These are phyloP conservation scores for Paraglomus brasilianum DNA, from an alignment of 192 early-diverging fungal species.

Conservation along the genomic window DNA sequence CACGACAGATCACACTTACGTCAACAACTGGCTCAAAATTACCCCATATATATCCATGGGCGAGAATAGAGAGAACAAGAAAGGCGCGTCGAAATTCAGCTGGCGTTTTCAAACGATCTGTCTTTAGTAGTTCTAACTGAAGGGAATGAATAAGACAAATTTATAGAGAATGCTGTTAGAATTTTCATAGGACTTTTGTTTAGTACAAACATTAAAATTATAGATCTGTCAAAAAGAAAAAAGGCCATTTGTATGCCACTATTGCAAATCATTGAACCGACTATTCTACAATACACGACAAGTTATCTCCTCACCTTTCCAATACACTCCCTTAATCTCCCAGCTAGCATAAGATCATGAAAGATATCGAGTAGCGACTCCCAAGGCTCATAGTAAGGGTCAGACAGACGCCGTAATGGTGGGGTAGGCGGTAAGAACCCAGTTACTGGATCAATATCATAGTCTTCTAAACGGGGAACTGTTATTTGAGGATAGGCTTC, in stretches of 20 bases:
- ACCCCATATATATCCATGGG: constrained; percentile 92
- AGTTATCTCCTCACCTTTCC: constrained; percentile 56
- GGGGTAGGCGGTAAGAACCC: constrained; percentile 85
- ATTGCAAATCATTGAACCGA: too few species aligned
- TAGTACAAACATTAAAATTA: not conserved
- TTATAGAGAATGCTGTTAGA: not conserved
- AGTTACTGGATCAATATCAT: constrained; percentile 77
- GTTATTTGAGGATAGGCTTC: not conserved
- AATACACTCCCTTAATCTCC: constrained; percentile 62
- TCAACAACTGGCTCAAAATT: constrained; percentile 72
- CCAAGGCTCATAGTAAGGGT: constrained; percentile 86
- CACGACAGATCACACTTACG: constrained; percentile 39
- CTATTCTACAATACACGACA: not conserved
- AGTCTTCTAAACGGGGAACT: constrained; percentile 61
- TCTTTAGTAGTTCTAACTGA: constrained; percentile 77
- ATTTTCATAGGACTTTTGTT: not conserved
- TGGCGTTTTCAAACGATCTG: constrained; percentile 52
- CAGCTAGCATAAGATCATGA: constrained; percentile 70
- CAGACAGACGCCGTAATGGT: constrained; percentile 71
- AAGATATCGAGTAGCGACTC: constrained; percentile 77
- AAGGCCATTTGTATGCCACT: too few species aligned
- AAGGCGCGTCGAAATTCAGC: constrained; percentile 87
- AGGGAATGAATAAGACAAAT: constrained; percentile 2
- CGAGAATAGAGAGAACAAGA: constrained; percentile 81
- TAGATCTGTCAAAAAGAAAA: too few species aligned